Evolutionary conservation across 2,329 filamentous ascomycete genomes (phyloP).

Genomic region (Colletotrichum salicis): DNA sequence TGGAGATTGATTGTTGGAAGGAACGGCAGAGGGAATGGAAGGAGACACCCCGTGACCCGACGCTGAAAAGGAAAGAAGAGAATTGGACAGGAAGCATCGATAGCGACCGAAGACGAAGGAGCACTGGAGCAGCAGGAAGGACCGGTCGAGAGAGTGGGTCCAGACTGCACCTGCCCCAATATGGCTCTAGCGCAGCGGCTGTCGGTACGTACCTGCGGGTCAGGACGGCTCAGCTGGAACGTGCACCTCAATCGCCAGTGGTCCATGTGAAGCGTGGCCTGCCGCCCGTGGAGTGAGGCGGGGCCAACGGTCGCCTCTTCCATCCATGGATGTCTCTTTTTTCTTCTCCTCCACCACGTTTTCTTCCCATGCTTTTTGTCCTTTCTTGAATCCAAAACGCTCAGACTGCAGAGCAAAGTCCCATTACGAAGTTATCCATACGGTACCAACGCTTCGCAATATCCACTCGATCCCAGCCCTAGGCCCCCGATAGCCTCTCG

Average conservation of each 20-base stretch:
- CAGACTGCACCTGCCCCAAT: neutral
- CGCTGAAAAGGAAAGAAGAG: neutral
- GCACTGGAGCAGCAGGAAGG: neutral
- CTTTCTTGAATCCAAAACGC: neutral
- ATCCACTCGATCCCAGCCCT: neutral
- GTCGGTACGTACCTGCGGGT: constrained; percentile 19
- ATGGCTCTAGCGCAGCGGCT: constrained; percentile 16
- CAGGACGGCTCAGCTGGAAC: constrained; percentile 16
- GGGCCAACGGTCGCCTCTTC: constrained; percentile 13
- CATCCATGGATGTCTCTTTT: neutral
- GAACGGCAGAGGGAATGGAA: neutral
- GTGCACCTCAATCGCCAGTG: neutral
- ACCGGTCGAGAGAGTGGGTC: constrained; percentile 2
- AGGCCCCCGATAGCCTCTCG: neutral
- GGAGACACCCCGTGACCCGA: neutral
- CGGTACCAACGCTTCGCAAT: too few relatives aligned
- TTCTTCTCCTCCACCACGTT: constrained; percentile 18
- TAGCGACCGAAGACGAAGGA: neutral
- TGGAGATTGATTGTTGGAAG: neutral
- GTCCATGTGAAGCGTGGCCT: neutral
- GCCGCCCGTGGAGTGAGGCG: neutral
- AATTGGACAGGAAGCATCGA: neutral
- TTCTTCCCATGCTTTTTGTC: neutral
- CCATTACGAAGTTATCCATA: too few relatives aligned
- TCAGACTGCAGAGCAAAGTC: neutral